Conservation (phyloP, 1,284 basidiomycete species). For the Coriolopsis trogii region DNA sequence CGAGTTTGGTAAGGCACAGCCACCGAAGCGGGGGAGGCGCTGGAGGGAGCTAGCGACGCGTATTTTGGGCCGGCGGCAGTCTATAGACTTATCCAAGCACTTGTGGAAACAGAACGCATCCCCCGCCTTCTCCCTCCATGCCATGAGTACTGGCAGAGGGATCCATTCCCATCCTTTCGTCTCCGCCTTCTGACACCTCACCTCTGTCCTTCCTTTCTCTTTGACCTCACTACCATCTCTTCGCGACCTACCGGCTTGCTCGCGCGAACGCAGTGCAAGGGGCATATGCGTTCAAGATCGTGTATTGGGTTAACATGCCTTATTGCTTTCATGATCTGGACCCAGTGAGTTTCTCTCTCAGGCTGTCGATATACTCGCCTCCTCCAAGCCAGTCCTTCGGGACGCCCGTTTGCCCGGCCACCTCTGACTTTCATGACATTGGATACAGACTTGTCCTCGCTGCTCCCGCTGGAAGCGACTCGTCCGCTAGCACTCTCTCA, state of each 20-base stretch:
- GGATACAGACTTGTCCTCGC: conserved; percentile 13
- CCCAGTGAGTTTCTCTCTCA: conserved; percentile 13
- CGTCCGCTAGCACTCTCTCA: neutral
- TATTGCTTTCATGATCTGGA: conserved; percentile 6
- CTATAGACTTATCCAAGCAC: neutral
- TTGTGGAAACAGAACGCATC: conserved; percentile 1
- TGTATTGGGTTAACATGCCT: conserved; percentile 8
- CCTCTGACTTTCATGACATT: neutral
- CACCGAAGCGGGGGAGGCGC: neutral
- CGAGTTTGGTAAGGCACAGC: conserved; percentile 7
- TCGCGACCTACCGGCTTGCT: neutral
- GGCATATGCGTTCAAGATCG: conserved; percentile 23
- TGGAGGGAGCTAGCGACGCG: neutral
- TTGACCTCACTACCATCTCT: neutral
- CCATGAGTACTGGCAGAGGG: conserved; percentile 20
- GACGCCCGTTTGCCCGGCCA: neutral
- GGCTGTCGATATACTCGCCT: neutral
- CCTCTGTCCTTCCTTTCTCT: neutral
- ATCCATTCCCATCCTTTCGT: conserved; percentile 9
- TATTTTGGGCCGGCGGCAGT: conserved; percentile 9
- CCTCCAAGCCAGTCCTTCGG: neutral
- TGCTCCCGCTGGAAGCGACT: conserved; percentile 11
- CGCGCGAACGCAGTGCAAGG: conserved; percentile 16
- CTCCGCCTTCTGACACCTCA: conserved; percentile 6
- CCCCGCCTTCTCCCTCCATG: conserved; percentile 14